phyloP scores from a whole-genome alignment of 78 protist genomes.

The Dictyostelium capitatum region DNA sequence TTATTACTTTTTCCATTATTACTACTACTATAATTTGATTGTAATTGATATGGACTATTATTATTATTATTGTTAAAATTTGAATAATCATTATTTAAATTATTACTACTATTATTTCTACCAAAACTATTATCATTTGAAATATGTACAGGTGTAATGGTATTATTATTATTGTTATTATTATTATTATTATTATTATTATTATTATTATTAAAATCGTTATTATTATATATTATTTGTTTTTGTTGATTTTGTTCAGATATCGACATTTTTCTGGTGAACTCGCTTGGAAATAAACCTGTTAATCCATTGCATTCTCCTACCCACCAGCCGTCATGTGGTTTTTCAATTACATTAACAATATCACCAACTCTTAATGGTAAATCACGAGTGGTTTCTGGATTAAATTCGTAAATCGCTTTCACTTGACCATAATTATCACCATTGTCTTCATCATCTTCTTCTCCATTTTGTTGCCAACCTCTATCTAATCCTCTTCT shows the following conservation, averaged over 20 bases:
- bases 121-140: neutral
- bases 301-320: conserved; percentile 77
- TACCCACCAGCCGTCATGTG: conserved; percentile 85
- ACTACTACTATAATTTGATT: conserved; percentile 31
- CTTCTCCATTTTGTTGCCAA: conserved; percentile 8
- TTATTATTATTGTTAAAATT: conserved; percentile 27
- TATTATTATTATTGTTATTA: neutral
- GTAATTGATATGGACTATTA: conserved; percentile 21
- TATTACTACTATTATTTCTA: conserved; percentile 27
- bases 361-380: conserved; percentile 24
- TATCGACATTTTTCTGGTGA: neutral
- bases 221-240: neutral
- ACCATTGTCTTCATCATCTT: neutral
- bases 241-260: neutral
- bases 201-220: neutral
- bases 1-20: conserved; percentile 7
- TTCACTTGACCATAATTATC: neutral
- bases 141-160: conserved; percentile 15
- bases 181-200: conserved; percentile 14
- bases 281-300: conserved; percentile 75
- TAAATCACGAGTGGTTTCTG: conserved; percentile 49
- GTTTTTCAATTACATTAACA: conserved; percentile 64
- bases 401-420: conserved; percentile 49
- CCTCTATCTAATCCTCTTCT: conserved; percentile 39
- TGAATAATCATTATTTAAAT: conserved; percentile 7